These are phyloP conservation scores for Mycena leptocephala DNA, from an alignment of 768 basidiomycete genomes.

Conservation along the genomic window DNA sequence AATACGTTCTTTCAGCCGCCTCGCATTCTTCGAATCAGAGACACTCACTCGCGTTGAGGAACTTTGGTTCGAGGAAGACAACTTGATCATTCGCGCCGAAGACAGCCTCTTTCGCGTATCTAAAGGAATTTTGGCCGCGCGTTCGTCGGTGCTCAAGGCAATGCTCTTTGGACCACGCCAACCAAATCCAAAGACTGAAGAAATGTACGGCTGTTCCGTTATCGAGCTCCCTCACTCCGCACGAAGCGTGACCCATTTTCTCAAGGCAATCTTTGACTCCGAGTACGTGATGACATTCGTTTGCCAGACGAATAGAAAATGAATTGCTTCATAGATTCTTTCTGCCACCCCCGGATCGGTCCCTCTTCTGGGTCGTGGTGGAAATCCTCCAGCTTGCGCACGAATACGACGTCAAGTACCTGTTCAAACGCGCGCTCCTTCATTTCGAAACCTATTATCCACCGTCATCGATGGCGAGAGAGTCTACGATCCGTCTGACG, in stretches of 20 bases:
- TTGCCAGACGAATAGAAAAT: too few species aligned
- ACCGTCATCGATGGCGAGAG: neutral
- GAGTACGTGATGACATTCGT: too few species aligned
- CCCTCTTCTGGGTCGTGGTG: neutral
- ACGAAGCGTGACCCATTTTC: neutral
- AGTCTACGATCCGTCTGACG: neutral
- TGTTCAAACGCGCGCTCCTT: neutral
- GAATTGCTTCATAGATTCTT: neutral
- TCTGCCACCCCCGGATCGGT: neutral
- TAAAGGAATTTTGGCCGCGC: neutral
- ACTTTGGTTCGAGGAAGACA: conserved; percentile 14
- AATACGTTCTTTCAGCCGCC: too few species aligned
- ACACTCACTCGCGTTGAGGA: neutral
- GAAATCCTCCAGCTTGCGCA: neutral
- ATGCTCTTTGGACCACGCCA: neutral
- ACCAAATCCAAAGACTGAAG: neutral
- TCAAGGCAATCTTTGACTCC: conserved; percentile 3
- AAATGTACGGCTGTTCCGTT: neutral
- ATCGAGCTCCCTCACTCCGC: neutral
- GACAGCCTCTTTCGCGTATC: conserved; percentile 7
- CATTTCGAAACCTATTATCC: neutral
- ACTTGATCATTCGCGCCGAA: neutral
- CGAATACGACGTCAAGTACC: neutral
- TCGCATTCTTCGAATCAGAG: too few species aligned
- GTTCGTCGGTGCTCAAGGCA: neutral